Percentiles rank a stretch among this genome's conserved stretches.
Evolutionary conservation across 2,329 filamentous ascomycete genomes (phyloP).

Genomic region (Fusarium algeriense): DNA sequence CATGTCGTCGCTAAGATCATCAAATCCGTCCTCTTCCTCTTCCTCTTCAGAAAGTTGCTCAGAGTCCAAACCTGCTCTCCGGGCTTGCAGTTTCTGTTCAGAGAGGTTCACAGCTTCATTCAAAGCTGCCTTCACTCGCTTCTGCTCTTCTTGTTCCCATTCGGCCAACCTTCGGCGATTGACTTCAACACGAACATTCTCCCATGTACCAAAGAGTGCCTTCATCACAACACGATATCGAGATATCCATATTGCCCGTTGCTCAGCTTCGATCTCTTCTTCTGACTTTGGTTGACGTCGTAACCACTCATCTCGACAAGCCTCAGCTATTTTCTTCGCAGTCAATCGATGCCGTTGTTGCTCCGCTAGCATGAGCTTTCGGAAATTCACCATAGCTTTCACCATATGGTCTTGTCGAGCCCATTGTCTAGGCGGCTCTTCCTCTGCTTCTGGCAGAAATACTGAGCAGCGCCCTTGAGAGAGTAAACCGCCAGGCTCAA

Average conservation of each 20-base stretch:
- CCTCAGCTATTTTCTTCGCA: slow-evolving; percentile 84
- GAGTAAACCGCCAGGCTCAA: slow-evolving; percentile 79
- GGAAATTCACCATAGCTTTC: slow-evolving; percentile 83
- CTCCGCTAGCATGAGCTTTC: slow-evolving; percentile 82
- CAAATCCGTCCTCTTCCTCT: slow-evolving; percentile 59
- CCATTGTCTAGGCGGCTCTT: slow-evolving; percentile 83
- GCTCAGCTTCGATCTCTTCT: slow-evolving; percentile 86
- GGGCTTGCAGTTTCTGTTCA: slow-evolving; percentile 74
- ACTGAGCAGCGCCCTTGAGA: slow-evolving; percentile 77
- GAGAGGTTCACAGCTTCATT: slow-evolving; percentile 80
- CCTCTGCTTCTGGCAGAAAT: slow-evolving; percentile 77
- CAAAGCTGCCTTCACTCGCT: slow-evolving; percentile 74
- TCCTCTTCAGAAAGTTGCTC: slow-evolving; percentile 59
- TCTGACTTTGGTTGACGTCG: slow-evolving; percentile 78
- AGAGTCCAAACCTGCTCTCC: slow-evolving; percentile 66
- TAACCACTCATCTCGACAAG: slow-evolving; percentile 81
- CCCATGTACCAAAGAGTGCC: slow-evolving; percentile 69
- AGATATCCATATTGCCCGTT: slow-evolving; percentile 72
- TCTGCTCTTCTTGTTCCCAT: slow-evolving; percentile 75
- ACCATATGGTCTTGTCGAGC: slow-evolving; percentile 88
- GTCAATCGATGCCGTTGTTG: slow-evolving; percentile 80
- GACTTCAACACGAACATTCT: slow-evolving; percentile 72
- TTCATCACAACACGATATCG: slow-evolving; percentile 80
- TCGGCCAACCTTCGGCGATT: slow-evolving; percentile 70
- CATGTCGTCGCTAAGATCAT: slow-evolving; percentile 62